Percentiles rank a stretch among this genome's conserved stretches.
Conservation (phyloP, 2,329 filamentous ascomycete genomes). For the Xylariaceae sp. region DNA sequence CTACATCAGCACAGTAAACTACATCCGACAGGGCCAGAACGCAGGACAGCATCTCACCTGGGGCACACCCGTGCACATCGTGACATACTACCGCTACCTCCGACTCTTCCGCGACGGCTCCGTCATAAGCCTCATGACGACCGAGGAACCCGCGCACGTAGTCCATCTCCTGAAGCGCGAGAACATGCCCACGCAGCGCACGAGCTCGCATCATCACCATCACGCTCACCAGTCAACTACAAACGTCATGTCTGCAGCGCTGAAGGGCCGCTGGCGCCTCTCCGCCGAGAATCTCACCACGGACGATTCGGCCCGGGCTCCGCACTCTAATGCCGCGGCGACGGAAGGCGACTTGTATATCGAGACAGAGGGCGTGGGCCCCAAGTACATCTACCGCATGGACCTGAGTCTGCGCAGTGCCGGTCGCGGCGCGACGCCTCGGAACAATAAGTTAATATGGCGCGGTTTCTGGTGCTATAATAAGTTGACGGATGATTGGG, state of each 20-base stretch:
- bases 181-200: constrained; percentile 49
- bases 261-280: constrained; percentile 51
- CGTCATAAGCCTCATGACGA: constrained; percentile 73
- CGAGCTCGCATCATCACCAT: constrained; percentile 21
- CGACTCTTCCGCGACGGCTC: constrained; percentile 91
- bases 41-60: constrained; percentile 68
- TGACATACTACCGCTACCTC: constrained; percentile 96
- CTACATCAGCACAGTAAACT: constrained; percentile 97
- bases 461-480: constrained; percentile 90
- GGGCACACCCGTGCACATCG: constrained; percentile 81
- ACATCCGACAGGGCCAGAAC: constrained; percentile 74
- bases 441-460: constrained; percentile 86
- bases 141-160: constrained; percentile 76
- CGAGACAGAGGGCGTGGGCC: constrained; percentile 74
- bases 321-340: neutral
- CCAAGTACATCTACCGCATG: constrained; percentile 81
- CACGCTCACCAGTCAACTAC: constrained; percentile 32
- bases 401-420: constrained; percentile 65
- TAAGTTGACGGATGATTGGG: constrained; percentile 83
- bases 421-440: constrained; percentile 49
- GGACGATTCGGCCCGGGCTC: constrained; percentile 21
- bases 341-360: constrained; percentile 66
- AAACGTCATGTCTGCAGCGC: constrained; percentile 62
- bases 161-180: constrained; percentile 77
- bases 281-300: constrained; percentile 28